Conservation (phyloP, 2,329 filamentous ascomycete species). For the Sporothrix brasiliensis region DNA sequence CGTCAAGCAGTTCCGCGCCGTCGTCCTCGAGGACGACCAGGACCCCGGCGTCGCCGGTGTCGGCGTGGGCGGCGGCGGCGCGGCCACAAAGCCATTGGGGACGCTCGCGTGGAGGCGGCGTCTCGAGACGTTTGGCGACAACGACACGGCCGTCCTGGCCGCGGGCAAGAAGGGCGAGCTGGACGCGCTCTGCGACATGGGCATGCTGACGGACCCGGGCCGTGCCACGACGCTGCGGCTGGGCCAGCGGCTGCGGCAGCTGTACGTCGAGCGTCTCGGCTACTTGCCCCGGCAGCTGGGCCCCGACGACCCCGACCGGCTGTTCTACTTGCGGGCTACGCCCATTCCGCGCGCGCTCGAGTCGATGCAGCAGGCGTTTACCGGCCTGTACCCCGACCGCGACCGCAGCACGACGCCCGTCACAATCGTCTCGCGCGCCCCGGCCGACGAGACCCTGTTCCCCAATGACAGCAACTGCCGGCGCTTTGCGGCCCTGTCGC, state of each 20-base stretch:
- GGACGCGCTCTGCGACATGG: conserved; percentile 79
- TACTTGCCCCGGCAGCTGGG: conserved; percentile 66
- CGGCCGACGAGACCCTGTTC: conserved; percentile 75
- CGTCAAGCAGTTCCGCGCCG: conserved; percentile 67
- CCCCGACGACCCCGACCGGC: conserved; percentile 48
- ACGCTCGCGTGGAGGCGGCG: conserved; percentile 67
- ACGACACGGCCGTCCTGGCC: conserved; percentile 71
- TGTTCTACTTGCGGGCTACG: conserved; percentile 73
- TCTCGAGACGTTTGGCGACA: conserved; percentile 76
- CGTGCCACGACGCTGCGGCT: conserved; percentile 71
- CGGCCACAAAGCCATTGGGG: conserved; percentile 46
- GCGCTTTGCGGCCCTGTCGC: conserved; percentile 69
- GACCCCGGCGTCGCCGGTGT: conserved; percentile 51
- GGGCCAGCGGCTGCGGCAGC: conserved; percentile 66
- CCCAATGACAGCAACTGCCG: conserved; percentile 76
- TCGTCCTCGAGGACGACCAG: conserved; percentile 51
- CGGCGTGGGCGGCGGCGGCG: conserved; percentile 40
- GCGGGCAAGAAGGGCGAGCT: conserved; percentile 67
- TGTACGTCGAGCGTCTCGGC: conserved; percentile 74
- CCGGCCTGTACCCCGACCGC: conserved; percentile 69
- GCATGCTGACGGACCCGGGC: conserved; percentile 75
- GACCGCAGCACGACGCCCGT: conserved; percentile 54
- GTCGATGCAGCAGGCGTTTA: conserved; percentile 74
- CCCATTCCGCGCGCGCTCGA: conserved; percentile 76
- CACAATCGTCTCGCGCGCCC: conserved; percentile 66